A percentile compares a stretch with the other conserved stretches of the same genome.
Evolutionary conservation across 2,329 filamentous ascomycete genomes (phyloP).

Genomic region (Xylariaceae sp.): DNA sequence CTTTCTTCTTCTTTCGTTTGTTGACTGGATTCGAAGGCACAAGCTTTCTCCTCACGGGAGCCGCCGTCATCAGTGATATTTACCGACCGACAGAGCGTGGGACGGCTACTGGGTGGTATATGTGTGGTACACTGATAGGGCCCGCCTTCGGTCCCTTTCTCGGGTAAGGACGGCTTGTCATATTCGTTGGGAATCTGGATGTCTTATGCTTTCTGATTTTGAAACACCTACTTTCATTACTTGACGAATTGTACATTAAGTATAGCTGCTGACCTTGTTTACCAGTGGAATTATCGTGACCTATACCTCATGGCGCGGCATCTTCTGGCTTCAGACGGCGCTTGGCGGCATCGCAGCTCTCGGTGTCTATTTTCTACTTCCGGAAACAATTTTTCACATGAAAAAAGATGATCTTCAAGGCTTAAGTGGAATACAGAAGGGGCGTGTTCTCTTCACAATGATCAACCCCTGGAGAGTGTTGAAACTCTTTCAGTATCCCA

Average conservation of each 20-base stretch:
- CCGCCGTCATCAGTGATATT: constrained; percentile 63
- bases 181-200: too few species aligned
- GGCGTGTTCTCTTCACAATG: constrained; percentile 55
- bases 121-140: constrained; percentile 67
- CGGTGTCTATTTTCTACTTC: constrained; percentile 62
- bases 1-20: constrained; percentile 71
- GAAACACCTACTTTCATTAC: too few species aligned
- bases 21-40: constrained; percentile 73
- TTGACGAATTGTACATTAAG: too few species aligned
- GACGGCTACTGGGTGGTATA: constrained; percentile 70
- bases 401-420: constrained; percentile 59
- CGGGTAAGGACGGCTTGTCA: too few species aligned
- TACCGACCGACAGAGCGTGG: constrained; percentile 65
- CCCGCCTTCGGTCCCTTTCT: constrained; percentile 67
- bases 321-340: constrained; percentile 74
- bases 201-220: too few species aligned
- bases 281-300: constrained; percentile 76
- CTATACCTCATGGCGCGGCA: constrained; percentile 66
- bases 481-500: constrained; percentile 63
- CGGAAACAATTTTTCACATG: constrained; percentile 67
- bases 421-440: constrained; percentile 46
- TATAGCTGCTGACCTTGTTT: too few species aligned
- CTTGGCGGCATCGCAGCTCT: constrained; percentile 58
- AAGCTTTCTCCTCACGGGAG: constrained; percentile 68
- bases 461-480: constrained; percentile 64